A percentile compares a stretch with the other conserved stretches of the same genome.
These are phyloP conservation scores for Kodamaea hsintzibuensis DNA, from an alignment of 805 yeast species.

Conservation along the genomic window DNA sequence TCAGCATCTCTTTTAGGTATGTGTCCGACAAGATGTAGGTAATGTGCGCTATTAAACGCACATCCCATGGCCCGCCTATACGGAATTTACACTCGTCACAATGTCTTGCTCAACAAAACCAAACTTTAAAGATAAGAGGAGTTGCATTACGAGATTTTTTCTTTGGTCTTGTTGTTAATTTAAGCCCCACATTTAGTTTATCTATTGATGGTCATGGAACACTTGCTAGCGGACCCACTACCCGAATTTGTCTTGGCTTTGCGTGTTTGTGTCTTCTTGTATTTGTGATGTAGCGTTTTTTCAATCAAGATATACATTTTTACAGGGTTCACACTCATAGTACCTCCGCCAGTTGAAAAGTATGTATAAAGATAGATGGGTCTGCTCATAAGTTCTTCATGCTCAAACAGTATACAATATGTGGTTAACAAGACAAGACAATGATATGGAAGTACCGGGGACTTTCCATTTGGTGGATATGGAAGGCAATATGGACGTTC, in stretches of 20 bases:
- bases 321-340: neutral
- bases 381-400: neutral
- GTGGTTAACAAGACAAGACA: neutral
- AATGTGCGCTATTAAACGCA: too few relatives aligned
- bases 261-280: neutral
- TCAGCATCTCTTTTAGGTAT: too few relatives aligned
- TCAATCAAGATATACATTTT: neutral
- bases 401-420: neutral
- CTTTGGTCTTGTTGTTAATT: neutral
- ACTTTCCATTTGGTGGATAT: conserved; percentile 50
- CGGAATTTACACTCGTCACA: too few relatives aligned
- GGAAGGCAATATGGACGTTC: conserved; percentile 31
- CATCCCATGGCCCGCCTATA: too few relatives aligned
- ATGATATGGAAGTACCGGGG: conserved; percentile 43
- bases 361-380: neutral
- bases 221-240: neutral
- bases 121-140: neutral
- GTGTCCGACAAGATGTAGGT: too few relatives aligned
- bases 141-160: neutral
- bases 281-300: neutral
- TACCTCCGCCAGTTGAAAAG: neutral
- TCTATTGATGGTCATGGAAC: neutral
- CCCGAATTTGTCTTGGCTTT: neutral
- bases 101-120: neutral
- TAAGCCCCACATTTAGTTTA: neutral